These are phyloP conservation scores for Misopates orontium DNA, from an alignment of 257 asterid genomes.

Conservation along the genomic window DNA sequence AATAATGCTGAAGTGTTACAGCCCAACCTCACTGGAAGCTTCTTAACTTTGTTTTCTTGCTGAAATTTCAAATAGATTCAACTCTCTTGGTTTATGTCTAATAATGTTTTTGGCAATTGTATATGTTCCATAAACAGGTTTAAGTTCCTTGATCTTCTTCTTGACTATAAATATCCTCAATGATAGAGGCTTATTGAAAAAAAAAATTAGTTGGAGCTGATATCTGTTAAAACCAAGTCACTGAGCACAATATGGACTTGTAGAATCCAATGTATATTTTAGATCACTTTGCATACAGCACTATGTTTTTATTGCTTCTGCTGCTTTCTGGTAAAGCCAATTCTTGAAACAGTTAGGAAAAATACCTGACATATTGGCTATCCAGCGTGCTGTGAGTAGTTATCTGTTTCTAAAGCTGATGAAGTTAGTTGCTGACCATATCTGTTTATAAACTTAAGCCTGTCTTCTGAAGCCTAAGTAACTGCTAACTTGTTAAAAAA, in stretches of 20 bases:
- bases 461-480: constrained; percentile 24
- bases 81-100: too few relatives aligned
- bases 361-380: constrained; percentile 4
- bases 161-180: neutral
- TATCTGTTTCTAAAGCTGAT: constrained; percentile 9
- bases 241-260: neutral
- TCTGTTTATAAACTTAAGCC: constrained; percentile 20
- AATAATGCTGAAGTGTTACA: neutral
- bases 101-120: neutral
- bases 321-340: constrained; percentile 13
- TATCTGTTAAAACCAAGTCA: neutral
- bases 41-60: constrained; percentile 7
- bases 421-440: constrained; percentile 14
- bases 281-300: constrained; percentile 4
- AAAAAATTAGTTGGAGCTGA: neutral
- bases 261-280: constrained; percentile 4
- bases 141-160: neutral
- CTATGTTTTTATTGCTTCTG: neutral
- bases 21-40: neutral
- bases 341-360: neutral
- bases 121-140: neutral
- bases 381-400: neutral
- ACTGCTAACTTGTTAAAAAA: constrained; percentile 16
- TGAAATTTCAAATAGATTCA: neutral
- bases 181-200: neutral